phyloP scores from a whole-genome alignment of 2,329 filamentous ascomycete genomes.

The Scytalidium sp. region DNA sequence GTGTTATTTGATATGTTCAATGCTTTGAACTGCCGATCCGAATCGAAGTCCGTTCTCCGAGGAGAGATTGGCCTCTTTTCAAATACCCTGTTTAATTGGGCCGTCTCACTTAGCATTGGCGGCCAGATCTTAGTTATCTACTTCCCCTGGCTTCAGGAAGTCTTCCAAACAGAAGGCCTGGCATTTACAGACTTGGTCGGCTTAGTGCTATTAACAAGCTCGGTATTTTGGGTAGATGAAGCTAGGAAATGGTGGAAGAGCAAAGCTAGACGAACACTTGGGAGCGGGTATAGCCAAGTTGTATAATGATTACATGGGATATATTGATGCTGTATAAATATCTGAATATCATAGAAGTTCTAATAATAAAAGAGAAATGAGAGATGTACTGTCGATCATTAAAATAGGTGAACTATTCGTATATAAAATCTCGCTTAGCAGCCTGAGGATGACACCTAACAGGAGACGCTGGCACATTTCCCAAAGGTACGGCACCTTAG shows the following conservation, averaged over 20 bases:
- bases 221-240: constrained; percentile 95
- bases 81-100: constrained; percentile 96
- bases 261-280: constrained; percentile 49
- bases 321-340: neutral
- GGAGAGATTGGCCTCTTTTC: constrained; percentile 81
- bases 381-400: too few relatives aligned
- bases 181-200: constrained; percentile 69
- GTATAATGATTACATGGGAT: constrained; percentile 40
- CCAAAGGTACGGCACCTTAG: neutral
- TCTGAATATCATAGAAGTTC: neutral
- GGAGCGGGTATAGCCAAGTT: constrained; percentile 62
- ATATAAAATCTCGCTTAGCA: neutral
- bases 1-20: constrained; percentile 99
- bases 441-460: neutral
- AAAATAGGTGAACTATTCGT: too few relatives aligned
- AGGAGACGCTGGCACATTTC: neutral
- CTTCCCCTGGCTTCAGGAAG: constrained; percentile 85
- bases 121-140: constrained; percentile 93
- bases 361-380: too few relatives aligned
- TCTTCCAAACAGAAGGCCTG: constrained; percentile 94
- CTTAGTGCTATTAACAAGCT: constrained; percentile 74
- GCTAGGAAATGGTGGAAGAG: constrained; percentile 74
- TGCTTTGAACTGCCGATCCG: constrained; percentile 86
- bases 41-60: constrained; percentile 81
- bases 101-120: constrained; percentile 77